phyloP scores from a whole-genome alignment of 495 filamentous ascomycete species.

The Xylaria flabelliformis region DNA sequence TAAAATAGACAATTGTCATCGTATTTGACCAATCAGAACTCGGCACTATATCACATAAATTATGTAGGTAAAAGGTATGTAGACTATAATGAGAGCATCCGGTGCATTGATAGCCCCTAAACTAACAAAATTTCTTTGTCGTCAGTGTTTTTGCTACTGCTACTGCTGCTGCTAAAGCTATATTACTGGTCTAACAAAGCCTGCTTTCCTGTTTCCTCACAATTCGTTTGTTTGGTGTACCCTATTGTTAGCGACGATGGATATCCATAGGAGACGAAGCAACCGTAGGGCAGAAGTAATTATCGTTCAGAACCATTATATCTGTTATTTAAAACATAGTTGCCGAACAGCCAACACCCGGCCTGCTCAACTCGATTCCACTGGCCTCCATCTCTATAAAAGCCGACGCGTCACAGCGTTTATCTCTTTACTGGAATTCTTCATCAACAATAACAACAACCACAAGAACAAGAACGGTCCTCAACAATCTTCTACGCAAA shows the following conservation, averaged over 20 bases:
- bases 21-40: neutral
- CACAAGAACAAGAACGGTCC: neutral
- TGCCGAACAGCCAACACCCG: too few species aligned
- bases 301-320: too few species aligned
- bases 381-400: neutral
- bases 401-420: neutral
- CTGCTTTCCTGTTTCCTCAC: neutral
- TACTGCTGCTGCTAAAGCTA: neutral
- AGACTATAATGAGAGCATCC: neutral
- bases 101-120: neutral
- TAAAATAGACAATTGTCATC: neutral
- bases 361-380: too few species aligned
- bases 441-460: neutral
- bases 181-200: neutral
- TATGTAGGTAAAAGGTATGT: neutral
- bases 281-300: too few species aligned
- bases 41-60: neutral
- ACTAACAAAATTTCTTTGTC: neutral
- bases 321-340: too few species aligned
- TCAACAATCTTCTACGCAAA: neutral
- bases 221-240: too few species aligned
- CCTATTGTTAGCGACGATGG: too few species aligned
- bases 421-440: neutral
- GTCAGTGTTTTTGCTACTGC: neutral
- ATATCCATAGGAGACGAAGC: too few species aligned